phyloP scores from a whole-genome alignment of 352 stramenopile species.

The Globisporangium splendens region DNA sequence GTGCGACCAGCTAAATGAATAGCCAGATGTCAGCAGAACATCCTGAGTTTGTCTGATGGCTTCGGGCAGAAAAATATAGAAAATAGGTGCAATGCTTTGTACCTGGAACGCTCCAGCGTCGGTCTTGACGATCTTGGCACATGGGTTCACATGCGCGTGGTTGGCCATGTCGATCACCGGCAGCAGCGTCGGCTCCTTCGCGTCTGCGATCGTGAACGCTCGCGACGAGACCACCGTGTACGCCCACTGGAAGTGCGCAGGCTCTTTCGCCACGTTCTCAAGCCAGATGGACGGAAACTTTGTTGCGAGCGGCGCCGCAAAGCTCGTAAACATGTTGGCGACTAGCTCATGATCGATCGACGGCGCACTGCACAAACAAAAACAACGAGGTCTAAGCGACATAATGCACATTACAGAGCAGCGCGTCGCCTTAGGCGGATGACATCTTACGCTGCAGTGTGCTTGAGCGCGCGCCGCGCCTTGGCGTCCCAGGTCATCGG shows the following conservation, averaged over 20 bases:
- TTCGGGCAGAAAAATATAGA: neutral
- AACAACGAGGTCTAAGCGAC: neutral
- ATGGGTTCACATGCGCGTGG: conserved; percentile 37
- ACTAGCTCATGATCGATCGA: conserved; percentile 60
- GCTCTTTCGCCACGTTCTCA: conserved; percentile 4
- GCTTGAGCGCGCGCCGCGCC: conserved; percentile 30
- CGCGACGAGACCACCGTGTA: conserved; percentile 69
- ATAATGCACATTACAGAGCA: too few species aligned
- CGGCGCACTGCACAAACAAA: conserved; percentile 22
- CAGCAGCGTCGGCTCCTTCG: conserved; percentile 50
- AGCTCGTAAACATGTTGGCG: conserved; percentile 38
- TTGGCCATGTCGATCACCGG: conserved; percentile 83
- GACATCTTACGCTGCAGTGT: conserved; percentile 41
- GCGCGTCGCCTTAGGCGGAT: neutral
- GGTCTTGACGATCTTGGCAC: conserved; percentile 45
- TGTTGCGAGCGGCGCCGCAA: conserved; percentile 26
- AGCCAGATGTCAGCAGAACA: too few species aligned
- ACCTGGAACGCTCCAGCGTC: conserved; percentile 48
- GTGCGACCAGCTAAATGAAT: conserved; percentile 33
- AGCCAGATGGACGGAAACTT: conserved; percentile 44
- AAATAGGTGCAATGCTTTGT: conserved; percentile 3
- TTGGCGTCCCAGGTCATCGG: conserved; percentile 40
- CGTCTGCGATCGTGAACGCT: conserved; percentile 36
- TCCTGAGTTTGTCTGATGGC: too few species aligned
- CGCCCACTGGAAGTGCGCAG: conserved; percentile 53